Evolutionary conservation across 768 basidiomycete species (phyloP).

Genomic region (Hygrocybe coccinea): DNA sequence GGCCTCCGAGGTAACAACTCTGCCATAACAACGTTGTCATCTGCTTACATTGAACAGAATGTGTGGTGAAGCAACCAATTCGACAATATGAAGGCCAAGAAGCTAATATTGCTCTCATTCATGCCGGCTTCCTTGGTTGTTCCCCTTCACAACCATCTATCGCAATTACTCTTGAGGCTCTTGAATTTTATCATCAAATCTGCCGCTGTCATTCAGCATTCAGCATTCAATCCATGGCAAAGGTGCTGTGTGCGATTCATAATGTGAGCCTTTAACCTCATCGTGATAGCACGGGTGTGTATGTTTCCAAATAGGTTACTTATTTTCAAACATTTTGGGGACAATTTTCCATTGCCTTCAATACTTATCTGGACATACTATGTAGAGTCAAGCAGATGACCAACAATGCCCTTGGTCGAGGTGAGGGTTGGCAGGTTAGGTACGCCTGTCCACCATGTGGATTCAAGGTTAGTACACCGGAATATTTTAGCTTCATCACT

Average conservation of each 20-base stretch:
- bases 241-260: conserved; percentile 23
- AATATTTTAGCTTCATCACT: not conserved
- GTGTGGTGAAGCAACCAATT: too few species aligned
- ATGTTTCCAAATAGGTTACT: conserved; percentile 17
- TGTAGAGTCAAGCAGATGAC: conserved; percentile 18
- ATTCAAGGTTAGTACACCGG: conserved; percentile 25
- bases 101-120: not conserved
- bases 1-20: too few species aligned
- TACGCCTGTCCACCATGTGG: conserved; percentile 36
- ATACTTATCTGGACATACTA: conserved; percentile 31
- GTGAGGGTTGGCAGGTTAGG: conserved; percentile 30
- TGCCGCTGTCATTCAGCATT: conserved; percentile 16
- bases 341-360: conserved; percentile 30
- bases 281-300: not conserved
- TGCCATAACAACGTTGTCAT: too few species aligned
- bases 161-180: not conserved
- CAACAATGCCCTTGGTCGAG: conserved; percentile 20
- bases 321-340: conserved; percentile 20
- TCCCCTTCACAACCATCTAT: conserved; percentile 1
- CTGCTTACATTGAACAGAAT: too few species aligned
- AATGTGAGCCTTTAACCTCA: conserved; percentile 11
- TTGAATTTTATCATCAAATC: conserved; percentile 13
- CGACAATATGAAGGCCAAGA: too few species aligned
- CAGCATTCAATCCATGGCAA: conserved; percentile 24
- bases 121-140: conserved; percentile 2